phyloP scores from a whole-genome alignment of 169 alveolate genomes.

The Babesia microti region DNA sequence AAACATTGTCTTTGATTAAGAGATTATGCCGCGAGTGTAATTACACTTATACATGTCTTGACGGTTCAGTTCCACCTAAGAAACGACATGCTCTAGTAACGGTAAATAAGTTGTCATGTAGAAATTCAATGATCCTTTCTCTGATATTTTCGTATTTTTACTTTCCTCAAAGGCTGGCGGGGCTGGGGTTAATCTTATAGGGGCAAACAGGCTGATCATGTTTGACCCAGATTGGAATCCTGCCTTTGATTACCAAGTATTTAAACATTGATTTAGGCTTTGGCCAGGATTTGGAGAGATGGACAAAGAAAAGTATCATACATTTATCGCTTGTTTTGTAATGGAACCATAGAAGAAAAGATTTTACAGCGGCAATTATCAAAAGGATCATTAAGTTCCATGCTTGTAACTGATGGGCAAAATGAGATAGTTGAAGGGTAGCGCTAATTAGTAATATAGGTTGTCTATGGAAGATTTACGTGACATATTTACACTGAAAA shows the following conservation, averaged over 20 bases:
- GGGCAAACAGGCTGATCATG: conserved; percentile 90
- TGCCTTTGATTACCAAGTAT: conserved; percentile 91
- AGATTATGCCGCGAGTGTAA: conserved; percentile 67
- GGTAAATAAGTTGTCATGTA: conserved; percentile 24
- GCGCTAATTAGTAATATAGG: conserved; percentile 40
- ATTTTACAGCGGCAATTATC: conserved; percentile 67
- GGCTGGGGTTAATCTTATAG: conserved; percentile 92
- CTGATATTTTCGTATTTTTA: conserved; percentile 77
- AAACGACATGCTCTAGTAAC: conserved; percentile 74
- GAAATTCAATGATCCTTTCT: conserved; percentile 71
- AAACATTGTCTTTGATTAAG: conserved; percentile 77
- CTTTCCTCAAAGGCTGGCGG: conserved; percentile 97
- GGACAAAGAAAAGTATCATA: conserved; percentile 90
- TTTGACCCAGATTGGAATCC: conserved; percentile 99
- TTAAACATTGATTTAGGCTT: conserved; percentile 55
- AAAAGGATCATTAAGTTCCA: conserved; percentile 69
- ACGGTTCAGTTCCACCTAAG: conserved; percentile 74
- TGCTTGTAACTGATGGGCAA: conserved; percentile 71
- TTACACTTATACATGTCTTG: conserved; percentile 75
- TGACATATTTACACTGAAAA: conserved; percentile 57
- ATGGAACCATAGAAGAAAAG: conserved; percentile 97
- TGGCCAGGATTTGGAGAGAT: conserved; percentile 95
- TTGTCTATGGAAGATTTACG: conserved; percentile 64
- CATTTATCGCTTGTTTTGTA: conserved; percentile 88
- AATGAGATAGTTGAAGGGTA: conserved; percentile 40